Base-by-base conservation (phyloP, 2,329 filamentous ascomycete genomes). In the Zymoseptoria passerinii region DNA sequence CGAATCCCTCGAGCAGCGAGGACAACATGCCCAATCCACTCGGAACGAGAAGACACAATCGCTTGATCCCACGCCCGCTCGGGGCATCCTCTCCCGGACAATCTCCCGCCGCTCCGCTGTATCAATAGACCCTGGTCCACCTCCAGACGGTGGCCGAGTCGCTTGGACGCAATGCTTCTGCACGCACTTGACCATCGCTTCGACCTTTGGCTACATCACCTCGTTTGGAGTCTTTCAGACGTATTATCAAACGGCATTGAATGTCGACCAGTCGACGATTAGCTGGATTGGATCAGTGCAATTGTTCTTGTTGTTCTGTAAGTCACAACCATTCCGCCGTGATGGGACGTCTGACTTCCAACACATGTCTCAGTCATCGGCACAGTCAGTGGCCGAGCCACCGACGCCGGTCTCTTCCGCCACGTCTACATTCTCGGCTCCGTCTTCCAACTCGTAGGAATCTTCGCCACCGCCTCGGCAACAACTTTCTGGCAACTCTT, bases 201-300 rank as follows among this genome's bases (percentile, higher is more conserved):
- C 61, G 28, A 72, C 71, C 13, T 72, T 68, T 52, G 68, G 68
- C 10, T 66, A 64, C 51, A 65, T 64, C 8, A 68, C 64, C 8
- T 57, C 59, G 2, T 69, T 67, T 52, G 67, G 77, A 4, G 74
- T 73, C 4, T 78, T 77, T 58, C 76, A 79, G 60, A 73, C 76
- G 2, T 78, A 79, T 63, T 81, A 80, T 57, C 63, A 66, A 27
- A 56, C 64, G 1, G 64, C 61, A 0, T 71, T 75, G 0, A 63
- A 70, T n/a, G 61, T 70, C n/a, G 54, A 67, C 0, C 63, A 69
- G 3, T 79, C 78, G 0, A 73, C 74, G 4, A 80, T 83, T 60
- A 78, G 79, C 48, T 82, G 79, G 77, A 78, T 82, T 52, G 79
- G 80, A 48, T 77, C 77, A 2, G 67, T 80, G 13, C 78, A 81